Conservation (phyloP, 805 yeast genomes). For the Tetrapisispora taiwanensis region DNA sequence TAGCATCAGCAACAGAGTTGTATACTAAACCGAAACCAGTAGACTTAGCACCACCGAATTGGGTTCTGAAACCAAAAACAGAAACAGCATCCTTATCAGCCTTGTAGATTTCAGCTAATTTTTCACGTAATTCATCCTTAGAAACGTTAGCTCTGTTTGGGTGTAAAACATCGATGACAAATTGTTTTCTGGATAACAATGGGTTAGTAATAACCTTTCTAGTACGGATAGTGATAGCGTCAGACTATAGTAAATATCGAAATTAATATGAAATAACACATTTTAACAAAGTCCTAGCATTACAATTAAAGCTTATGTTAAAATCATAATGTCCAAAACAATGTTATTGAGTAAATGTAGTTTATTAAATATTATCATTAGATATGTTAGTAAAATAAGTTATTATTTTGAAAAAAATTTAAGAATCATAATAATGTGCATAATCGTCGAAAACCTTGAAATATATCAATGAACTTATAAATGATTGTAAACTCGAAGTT, state of each 20-base stretch:
- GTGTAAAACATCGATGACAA: constrained; percentile 98
- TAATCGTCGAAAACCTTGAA: neutral
- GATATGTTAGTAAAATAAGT: neutral
- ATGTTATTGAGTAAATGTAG: neutral
- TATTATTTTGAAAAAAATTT: too few species aligned
- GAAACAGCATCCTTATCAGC: constrained; percentile 89
- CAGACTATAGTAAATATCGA: constrained; percentile 48
- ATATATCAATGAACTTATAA: too few species aligned
- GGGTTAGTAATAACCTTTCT: constrained; percentile 98
- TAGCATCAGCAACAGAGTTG: constrained; percentile 95
- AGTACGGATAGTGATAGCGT: constrained; percentile 99
- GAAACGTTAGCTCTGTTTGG: constrained; percentile 99
- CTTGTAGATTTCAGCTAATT: constrained; percentile 80
- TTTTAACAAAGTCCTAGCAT: neutral
- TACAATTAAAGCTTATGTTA: neutral
- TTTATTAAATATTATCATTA: neutral
- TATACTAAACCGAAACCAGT: constrained; percentile 98
- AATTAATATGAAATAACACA: neutral
- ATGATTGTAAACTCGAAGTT: too few species aligned
- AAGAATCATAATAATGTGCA: too few species aligned
- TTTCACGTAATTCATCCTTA: constrained; percentile 97
- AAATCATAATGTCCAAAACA: neutral
- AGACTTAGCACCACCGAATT: constrained; percentile 99
- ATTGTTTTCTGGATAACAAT: constrained; percentile 98
- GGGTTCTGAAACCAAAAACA: constrained; percentile 98